phyloP scores from a whole-genome alignment of 768 basidiomycete genomes.

The Lentinula aciculospora region DNA sequence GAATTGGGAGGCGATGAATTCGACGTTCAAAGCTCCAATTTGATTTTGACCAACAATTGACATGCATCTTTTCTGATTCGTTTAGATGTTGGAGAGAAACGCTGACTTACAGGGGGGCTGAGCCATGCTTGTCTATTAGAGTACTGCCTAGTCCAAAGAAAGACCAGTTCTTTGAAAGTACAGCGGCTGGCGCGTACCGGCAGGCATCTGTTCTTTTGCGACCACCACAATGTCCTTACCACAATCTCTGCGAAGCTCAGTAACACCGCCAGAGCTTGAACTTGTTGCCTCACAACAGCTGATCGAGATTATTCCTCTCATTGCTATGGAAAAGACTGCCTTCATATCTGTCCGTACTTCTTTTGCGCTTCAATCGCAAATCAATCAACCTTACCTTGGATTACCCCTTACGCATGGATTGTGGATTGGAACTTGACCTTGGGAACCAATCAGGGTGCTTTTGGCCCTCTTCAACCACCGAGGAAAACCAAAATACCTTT shows the following conservation, averaged over 20 bases:
- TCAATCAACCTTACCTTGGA: neutral
- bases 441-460: slow-evolving; percentile 60
- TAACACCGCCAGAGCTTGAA: slow-evolving; percentile 83
- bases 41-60: no score
- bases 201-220: no score
- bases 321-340: slow-evolving; percentile 86
- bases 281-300: slow-evolving; percentile 81
- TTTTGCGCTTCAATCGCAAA: slow-evolving; percentile 7
- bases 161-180: no score
- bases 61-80: no score
- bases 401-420: neutral
- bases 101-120: no score
- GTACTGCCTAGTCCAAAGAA: no score
- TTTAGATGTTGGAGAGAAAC: no score
- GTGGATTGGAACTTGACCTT: no score
- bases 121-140: no score
- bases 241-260: slow-evolving; percentile 56
- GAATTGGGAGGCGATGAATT: no score
- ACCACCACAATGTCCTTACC: slow-evolving; percentile 67
- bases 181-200: no score
- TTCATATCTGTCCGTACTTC: slow-evolving; percentile 70
- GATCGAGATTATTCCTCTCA: slow-evolving; percentile 82
- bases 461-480: slow-evolving; percentile 90
- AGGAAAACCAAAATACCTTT: slow-evolving; percentile 81
- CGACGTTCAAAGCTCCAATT: no score